Evolutionary conservation across 192 early-diverging fungal genomes (phyloP).

Genomic region (Coemansia sp.): DNA sequence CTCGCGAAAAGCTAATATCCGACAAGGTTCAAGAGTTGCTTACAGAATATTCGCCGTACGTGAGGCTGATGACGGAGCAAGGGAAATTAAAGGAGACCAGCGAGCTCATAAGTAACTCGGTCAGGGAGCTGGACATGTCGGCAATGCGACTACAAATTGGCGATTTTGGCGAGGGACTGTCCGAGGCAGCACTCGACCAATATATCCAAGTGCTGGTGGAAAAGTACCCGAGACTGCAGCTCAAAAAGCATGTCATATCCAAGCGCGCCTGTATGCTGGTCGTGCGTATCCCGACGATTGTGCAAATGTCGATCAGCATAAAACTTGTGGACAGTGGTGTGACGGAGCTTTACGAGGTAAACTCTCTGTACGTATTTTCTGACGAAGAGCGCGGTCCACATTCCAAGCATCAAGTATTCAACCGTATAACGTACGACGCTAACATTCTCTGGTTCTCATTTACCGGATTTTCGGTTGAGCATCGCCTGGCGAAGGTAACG

Average conservation of each 20-base stretch:
- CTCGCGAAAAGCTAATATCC: constrained; percentile 49
- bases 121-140: constrained; percentile 46
- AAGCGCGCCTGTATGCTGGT: constrained; percentile 36
- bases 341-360: constrained; percentile 34
- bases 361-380: constrained; percentile 33
- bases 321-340: constrained; percentile 30
- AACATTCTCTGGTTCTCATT: constrained; percentile 56
- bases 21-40: constrained; percentile 40
- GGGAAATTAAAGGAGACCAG: constrained; percentile 22
- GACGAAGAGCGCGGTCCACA: constrained; percentile 43
- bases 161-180: constrained; percentile 46
- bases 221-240: constrained; percentile 33
- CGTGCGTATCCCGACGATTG: constrained; percentile 49
- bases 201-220: constrained; percentile 25
- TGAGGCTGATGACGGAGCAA: constrained; percentile 52
- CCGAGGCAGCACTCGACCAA: constrained; percentile 29
- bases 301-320: constrained; percentile 43
- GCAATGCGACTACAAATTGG: constrained; percentile 55
- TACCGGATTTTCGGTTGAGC: constrained; percentile 52
- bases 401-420: constrained; percentile 47
- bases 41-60: constrained; percentile 39
- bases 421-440: constrained; percentile 46
- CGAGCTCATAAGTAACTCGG: constrained; percentile 34
- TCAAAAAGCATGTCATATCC: constrained; percentile 27
- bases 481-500: constrained; percentile 44